phyloP scores from a whole-genome alignment of 805 yeast genomes.

The Blastobotrys americana region DNA sequence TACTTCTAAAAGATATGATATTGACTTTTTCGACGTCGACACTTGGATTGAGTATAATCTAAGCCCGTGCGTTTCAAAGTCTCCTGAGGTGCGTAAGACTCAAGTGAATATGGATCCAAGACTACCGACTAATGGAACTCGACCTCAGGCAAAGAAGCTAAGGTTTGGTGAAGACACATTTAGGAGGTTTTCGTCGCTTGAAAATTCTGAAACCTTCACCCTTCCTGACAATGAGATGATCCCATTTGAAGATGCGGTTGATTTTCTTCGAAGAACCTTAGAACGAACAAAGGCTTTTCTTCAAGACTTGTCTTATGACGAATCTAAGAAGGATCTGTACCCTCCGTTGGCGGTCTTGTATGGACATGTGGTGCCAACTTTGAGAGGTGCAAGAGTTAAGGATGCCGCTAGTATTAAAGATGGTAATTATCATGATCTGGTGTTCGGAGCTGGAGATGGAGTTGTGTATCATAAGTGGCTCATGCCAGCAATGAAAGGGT shows the following conservation, averaged over 20 bases:
- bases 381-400: constrained; percentile 66
- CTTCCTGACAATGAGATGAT: constrained; percentile 11
- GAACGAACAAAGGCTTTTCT: constrained; percentile 51
- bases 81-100: constrained; percentile 12
- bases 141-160: constrained; percentile 1
- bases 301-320: constrained; percentile 47
- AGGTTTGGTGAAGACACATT: constrained; percentile 1
- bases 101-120: neutral
- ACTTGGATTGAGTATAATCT: constrained; percentile 72
- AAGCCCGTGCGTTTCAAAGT: constrained; percentile 58
- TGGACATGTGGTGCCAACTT: constrained; percentile 78
- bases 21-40: constrained; percentile 75
- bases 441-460: constrained; percentile 90
- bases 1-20: constrained; percentile 22
- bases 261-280: constrained; percentile 57
- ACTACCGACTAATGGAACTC: constrained; percentile 3
- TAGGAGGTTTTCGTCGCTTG: neutral
- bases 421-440: constrained; percentile 70
- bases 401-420: constrained; percentile 53
- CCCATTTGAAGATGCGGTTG: constrained; percentile 46
- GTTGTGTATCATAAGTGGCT: constrained; percentile 78
- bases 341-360: constrained; percentile 83
- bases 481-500: constrained; percentile 71
- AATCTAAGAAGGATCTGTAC: constrained; percentile 41
- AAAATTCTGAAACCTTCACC: constrained; percentile 8